Evolutionary conservation across 2,329 filamentous ascomycete genomes (phyloP).

Genomic region (Alternaria ethzedia): DNA sequence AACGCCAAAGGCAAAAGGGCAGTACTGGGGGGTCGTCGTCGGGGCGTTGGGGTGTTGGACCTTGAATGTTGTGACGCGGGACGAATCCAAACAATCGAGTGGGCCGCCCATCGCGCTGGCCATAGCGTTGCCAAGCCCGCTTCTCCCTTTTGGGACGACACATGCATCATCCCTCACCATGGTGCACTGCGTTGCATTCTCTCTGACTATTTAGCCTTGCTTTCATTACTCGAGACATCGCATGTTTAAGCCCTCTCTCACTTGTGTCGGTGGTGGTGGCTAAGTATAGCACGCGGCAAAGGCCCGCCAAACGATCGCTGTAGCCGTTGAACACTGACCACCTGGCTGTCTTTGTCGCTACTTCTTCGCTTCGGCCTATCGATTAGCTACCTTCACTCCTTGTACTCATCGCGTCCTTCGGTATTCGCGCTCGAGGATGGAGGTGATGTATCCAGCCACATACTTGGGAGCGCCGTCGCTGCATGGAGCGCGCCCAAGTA

Average conservation of each 20-base stretch:
- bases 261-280: not conserved
- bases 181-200: not conserved
- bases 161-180: not conserved
- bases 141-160: constrained; percentile 7
- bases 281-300: not conserved
- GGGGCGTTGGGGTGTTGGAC: constrained; percentile 16
- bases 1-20: constrained; percentile 18
- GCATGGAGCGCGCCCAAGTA: not conserved
- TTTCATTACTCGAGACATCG: not conserved
- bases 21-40: constrained; percentile 15
- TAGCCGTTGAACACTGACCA: constrained; percentile 16
- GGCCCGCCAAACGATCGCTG: constrained; percentile 6
- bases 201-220: not conserved
- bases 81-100: constrained; percentile 29
- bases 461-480: not conserved
- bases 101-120: constrained; percentile 20
- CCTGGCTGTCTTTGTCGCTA: constrained; percentile 12
- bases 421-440: not conserved
- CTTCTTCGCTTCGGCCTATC: constrained; percentile 9
- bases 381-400: not conserved
- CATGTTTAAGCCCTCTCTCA: not conserved
- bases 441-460: not conserved
- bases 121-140: constrained; percentile 19
- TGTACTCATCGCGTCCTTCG: not conserved
- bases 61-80: constrained; percentile 24